phyloP scores from a whole-genome alignment of 495 filamentous ascomycete genomes.

The Penicillium alfredii region DNA sequence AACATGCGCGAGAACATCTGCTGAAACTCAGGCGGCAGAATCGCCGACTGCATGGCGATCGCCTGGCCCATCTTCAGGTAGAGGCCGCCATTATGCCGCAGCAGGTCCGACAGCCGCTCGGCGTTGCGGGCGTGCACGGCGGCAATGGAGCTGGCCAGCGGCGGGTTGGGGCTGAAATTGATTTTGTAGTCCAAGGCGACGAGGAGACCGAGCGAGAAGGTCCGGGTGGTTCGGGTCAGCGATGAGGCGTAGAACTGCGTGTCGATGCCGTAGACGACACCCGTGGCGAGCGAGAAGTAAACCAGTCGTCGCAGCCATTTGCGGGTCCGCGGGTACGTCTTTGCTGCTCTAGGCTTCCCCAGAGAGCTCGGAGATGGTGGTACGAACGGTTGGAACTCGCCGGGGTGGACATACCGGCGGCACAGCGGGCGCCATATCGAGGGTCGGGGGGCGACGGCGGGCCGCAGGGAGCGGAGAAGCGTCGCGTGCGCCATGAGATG shows the following conservation, averaged over 20 bases:
- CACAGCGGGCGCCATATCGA: conserved; percentile 7
- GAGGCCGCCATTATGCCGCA: conserved; percentile 80
- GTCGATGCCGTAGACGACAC: conserved; percentile 61
- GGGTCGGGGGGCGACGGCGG: conserved; percentile 9
- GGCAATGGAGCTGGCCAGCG: conserved; percentile 57
- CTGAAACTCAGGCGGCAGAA: conserved; percentile 90
- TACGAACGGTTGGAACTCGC: conserved; percentile 60
- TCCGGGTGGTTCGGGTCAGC: conserved; percentile 71
- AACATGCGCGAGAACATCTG: conserved; percentile 95
- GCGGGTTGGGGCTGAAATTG: conserved; percentile 81
- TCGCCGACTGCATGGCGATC: conserved; percentile 94
- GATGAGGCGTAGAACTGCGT: conserved; percentile 67
- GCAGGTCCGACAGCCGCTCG: conserved; percentile 68
- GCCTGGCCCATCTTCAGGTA: conserved; percentile 98
- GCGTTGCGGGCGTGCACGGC: conserved; percentile 78
- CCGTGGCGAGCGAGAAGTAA: conserved; percentile 53
- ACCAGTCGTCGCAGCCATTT: conserved; percentile 73
- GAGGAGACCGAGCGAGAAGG: conserved; percentile 71
- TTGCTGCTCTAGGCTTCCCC: conserved; percentile 61
- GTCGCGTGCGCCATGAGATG: conserved; percentile 24
- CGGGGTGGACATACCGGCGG: conserved; percentile 25
- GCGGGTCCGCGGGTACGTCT: conserved; percentile 55
- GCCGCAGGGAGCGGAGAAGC: conserved; percentile 24
- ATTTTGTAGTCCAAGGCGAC: conserved; percentile 92
- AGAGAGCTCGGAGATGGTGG: conserved; percentile 79